Base-by-base conservation (phyloP, 306 rosid species). In the Quercus berberidifolia region DNA sequence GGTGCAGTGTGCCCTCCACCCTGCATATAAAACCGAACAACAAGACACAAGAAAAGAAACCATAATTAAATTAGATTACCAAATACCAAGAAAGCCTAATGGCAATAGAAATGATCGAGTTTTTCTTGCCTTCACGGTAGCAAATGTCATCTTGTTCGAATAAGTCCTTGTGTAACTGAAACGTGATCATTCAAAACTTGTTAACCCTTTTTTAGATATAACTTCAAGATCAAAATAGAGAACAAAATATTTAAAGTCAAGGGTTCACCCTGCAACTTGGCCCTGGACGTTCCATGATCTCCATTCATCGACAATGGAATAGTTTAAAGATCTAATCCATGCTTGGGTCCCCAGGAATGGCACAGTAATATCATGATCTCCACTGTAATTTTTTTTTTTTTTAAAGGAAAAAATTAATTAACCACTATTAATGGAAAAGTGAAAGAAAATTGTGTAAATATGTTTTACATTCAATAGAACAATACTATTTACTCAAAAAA, bases 1-100 rank as follows among this genome's bases (percentile, higher is more conserved):
- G 92, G 88, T 52, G 91, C 97, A 38, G 90, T 88, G 83, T 90
- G 97, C 4, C 97, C 91, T 80, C 87, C 92, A 20, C 90, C 94
- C 93, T 88, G 86, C 46, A 75, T 18, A 19, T 55, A 63, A 1
- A 67, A 74, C 31, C 72, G 5, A 3, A 54, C 15, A 60, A 33
- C 17, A 78, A 10, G 1, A 71, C 28, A 10, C 20, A 1, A 59
- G 63, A 58, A 58, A 20, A 51, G 1, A 21, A 76, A 38, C 43
- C 54, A 49, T 49, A 3, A 13, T 49, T 49, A 12, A 46, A 49
- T 49, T 49, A 49, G 4, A 49, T 49, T 49, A 49, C 54, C 54
- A 49, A 49, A 10, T 49, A 49, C 17, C 54, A 49, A 49, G 14
- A 49, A 49, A 12, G 54, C 54, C 17, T 10, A 49, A 10, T 49